These are phyloP conservation scores for Coemansia sp. DNA, from an alignment of 192 early-diverging fungal species.

Conservation along the genomic window DNA sequence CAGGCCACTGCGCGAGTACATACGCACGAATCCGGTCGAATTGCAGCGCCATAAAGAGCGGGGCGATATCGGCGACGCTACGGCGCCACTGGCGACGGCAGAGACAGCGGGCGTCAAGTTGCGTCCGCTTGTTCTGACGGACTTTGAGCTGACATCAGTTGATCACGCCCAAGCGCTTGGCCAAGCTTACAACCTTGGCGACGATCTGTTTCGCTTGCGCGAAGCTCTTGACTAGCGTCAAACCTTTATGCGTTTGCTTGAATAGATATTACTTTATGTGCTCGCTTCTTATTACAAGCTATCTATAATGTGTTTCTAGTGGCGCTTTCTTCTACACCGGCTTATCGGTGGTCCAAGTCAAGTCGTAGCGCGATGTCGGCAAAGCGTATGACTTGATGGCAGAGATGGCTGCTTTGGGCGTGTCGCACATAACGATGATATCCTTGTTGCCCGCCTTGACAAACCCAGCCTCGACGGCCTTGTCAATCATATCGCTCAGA, in stretches of 20 bases:
- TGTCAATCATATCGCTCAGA: slow-evolving; percentile 64
- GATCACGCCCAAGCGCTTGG: slow-evolving; percentile 25
- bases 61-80: neutral
- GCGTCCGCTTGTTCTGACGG: slow-evolving; percentile 29
- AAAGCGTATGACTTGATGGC: slow-evolving; percentile 56
- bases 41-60: slow-evolving; percentile 30
- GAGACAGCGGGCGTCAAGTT: slow-evolving; percentile 12
- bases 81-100: neutral
- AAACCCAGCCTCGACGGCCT: slow-evolving; percentile 66
- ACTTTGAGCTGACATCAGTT: slow-evolving; percentile 37
- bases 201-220: slow-evolving; percentile 14
- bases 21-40: slow-evolving; percentile 55
- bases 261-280: neutral
- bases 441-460: slow-evolving; percentile 51
- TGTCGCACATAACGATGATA: slow-evolving; percentile 61
- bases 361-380: slow-evolving; percentile 49
- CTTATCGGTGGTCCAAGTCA: slow-evolving; percentile 52
- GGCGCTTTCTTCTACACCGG: neutral
- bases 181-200: slow-evolving; percentile 44
- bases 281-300: neutral
- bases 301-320: neutral
- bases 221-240: slow-evolving; percentile 13
- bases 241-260: neutral
- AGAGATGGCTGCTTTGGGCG: slow-evolving; percentile 58
- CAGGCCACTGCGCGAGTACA: slow-evolving; percentile 89